phyloP scores from a whole-genome alignment of 148 eudicot species.

The Persicaria maculosa region DNA sequence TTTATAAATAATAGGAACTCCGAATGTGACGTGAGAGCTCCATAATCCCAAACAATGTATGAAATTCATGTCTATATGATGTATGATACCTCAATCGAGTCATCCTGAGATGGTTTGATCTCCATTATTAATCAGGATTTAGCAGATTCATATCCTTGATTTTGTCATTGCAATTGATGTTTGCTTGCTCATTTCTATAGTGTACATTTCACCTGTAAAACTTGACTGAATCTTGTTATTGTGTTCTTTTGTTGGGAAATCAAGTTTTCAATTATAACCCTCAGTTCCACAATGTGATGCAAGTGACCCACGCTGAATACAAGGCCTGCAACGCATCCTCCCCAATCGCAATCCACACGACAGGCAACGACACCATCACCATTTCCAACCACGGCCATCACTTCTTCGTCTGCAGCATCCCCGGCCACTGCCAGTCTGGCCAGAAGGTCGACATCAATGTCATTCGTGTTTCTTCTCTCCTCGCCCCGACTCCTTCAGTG shows the following conservation, averaged over 20 bases:
- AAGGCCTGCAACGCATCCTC: slow-evolving; percentile 56
- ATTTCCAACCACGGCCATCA: slow-evolving; percentile 61
- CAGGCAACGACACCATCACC: slow-evolving; percentile 73
- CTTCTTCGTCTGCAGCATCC: slow-evolving; percentile 70
- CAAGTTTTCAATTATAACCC: slow-evolving; percentile 71
- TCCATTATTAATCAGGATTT: not conserved
- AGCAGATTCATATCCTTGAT: not conserved
- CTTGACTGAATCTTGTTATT: not conserved
- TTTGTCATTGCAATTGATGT: not conserved
- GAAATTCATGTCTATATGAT: no score
- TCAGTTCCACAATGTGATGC: slow-evolving; percentile 93
- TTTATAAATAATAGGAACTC: no score
- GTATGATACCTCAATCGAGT: no score
- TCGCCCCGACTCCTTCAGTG: slow-evolving; percentile 19
- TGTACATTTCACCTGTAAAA: not conserved
- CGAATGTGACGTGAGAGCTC: no score
- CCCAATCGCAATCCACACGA: slow-evolving; percentile 63
- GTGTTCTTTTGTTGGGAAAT: not conserved
- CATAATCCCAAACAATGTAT: no score
- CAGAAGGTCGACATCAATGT: slow-evolving; percentile 76
- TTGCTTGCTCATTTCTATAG: not conserved
- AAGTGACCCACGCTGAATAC: slow-evolving; percentile 60
- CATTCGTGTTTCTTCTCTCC: slow-evolving; percentile 19
- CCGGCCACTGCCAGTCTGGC: slow-evolving; percentile 77
- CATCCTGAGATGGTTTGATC: not conserved